Base-by-base conservation (phyloP, 2,329 filamentous ascomycete genomes). In the Colletotrichum costaricense region DNA sequence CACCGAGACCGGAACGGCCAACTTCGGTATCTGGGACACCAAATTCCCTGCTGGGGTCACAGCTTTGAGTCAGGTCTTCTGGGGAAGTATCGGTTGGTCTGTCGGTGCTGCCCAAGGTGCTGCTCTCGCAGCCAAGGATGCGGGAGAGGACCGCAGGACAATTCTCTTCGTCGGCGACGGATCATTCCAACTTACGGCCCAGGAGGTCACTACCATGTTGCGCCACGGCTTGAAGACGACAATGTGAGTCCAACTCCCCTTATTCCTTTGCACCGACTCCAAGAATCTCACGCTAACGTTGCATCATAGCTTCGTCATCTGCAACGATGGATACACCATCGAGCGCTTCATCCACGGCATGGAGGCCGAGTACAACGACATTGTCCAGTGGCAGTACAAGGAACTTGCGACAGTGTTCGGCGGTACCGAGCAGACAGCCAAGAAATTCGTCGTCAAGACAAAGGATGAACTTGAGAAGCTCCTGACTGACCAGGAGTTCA, bases 141-240 rank as follows among this genome's bases (percentile, higher is more conserved):
- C 84, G 49, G 86, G 85, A 5, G 81, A 82, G 42, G 86, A 90
- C 63, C 84, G 90, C 30, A 87, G 95, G 73, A 95, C 93, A 0
- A 92, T 98, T 58, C 86, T 97, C 49, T 95, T 97, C 79, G 94
- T 95, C n/a, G 95, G 95, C 28, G 95, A 98, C 78, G 95, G 95
- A 33, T 94, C 92, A 70, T 92, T 97, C 82, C 94, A 98, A 81
- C 87, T 97, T 71, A 97, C 94, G 0, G 92, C 90, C 0, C 95
- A 97, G 81, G 95, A 97, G 82, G 80, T 97, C 75, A 93, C 91
- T 81, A 97, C 94, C 12, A 96, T 97, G 88, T 90, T 97, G 75
- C 89, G 92, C 35, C 92, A 94, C 73, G 87, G 89, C 28, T 85
- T 97, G 70, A 92, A 92, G 74, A 90, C 94, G 24, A 96, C 95